phyloP scores from a whole-genome alignment of 805 yeast genomes.

The Hanseniaspora singularis region DNA sequence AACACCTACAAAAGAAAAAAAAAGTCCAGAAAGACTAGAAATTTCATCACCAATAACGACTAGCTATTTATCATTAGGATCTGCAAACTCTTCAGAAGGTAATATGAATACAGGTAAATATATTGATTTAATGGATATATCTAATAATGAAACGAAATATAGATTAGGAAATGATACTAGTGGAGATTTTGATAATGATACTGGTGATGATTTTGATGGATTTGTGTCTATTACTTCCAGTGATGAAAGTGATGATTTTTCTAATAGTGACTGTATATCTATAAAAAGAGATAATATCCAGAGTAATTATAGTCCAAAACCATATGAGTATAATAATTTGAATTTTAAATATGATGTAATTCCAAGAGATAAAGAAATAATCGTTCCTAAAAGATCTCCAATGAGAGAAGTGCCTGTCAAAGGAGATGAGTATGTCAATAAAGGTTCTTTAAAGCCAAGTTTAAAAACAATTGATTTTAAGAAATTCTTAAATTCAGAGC shows the following conservation, averaged over 20 bases:
- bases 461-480: conserved; percentile 14
- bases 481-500: conserved; percentile 3
- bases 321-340: conserved; percentile 1
- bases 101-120: not conserved
- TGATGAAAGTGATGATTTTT: not conserved
- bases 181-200: not conserved
- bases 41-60: not conserved
- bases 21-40: not conserved
- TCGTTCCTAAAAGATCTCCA: conserved; percentile 8
- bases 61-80: not conserved
- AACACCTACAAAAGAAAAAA: not conserved
- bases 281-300: not conserved
- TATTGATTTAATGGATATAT: not conserved
- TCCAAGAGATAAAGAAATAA: no score
- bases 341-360: not conserved
- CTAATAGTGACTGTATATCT: not conserved
- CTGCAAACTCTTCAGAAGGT: not conserved
- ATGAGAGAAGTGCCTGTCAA: not conserved
- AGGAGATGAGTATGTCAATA: not conserved
- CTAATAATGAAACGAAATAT: not conserved
- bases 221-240: conserved; percentile 2
- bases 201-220: conserved; percentile 11
- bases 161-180: not conserved
- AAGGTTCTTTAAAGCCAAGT: conserved; percentile 3
- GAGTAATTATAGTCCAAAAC: not conserved